These are phyloP conservation scores for Geranium incanum DNA, from an alignment of 441 rosid species.

Conservation along the genomic window DNA sequence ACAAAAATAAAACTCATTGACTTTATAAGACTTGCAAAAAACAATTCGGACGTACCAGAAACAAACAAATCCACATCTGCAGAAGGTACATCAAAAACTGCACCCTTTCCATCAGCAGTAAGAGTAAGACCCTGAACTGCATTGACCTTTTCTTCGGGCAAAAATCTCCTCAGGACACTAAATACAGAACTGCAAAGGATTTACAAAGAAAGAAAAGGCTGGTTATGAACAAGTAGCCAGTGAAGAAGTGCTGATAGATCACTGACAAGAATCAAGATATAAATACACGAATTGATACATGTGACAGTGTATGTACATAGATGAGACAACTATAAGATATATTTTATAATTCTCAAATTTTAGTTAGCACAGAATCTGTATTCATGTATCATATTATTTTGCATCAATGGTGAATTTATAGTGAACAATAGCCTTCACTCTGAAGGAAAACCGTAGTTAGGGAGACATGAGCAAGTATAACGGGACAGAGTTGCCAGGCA, in stretches of 20 bases:
- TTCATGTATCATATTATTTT: too few relatives aligned
- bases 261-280: background rate
- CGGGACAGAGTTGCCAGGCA: background rate
- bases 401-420: background rate
- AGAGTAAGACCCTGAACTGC: conserved; percentile 58
- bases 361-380: background rate
- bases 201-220: background rate
- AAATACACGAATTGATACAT: background rate
- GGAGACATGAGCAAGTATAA: background rate
- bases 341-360: background rate
- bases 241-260: too few relatives aligned
- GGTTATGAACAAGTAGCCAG: background rate
- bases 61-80: conserved; percentile 56
- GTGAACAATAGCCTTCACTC: background rate
- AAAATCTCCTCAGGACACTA: conserved; percentile 53
- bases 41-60: conserved; percentile 30
- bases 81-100: conserved; percentile 63
- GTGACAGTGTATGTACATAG: background rate
- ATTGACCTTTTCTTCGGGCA: conserved; percentile 83
- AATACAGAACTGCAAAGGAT: conserved; percentile 51
- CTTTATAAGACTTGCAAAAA: background rate
- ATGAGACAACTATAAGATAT: too few relatives aligned
- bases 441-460: background rate
- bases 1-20: background rate
- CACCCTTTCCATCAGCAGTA: conserved; percentile 75